Percentiles rank a stretch among this genome's conserved stretches.
Evolutionary conservation across 805 yeast genomes (phyloP).

Genomic region (Metschnikowia drakensbergensis): DNA sequence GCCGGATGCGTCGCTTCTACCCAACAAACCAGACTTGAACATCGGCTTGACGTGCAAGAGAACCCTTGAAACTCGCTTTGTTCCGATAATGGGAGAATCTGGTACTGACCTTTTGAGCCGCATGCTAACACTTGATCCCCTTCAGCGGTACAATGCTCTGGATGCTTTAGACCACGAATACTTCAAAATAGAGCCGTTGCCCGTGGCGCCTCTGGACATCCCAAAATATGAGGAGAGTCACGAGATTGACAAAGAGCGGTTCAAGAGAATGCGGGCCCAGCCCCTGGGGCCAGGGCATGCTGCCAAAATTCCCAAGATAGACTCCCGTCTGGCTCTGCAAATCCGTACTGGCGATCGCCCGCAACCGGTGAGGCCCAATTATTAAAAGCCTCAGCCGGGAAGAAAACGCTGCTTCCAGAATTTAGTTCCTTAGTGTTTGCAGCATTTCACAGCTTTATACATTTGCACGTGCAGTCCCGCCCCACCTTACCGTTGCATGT

Average conservation of each 20-base stretch:
- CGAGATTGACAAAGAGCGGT: conserved; percentile 71
- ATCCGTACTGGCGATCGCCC: conserved; percentile 1
- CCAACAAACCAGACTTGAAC: conserved; percentile 47
- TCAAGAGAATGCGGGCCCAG: conserved; percentile 38
- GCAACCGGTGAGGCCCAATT: conserved; percentile 4
- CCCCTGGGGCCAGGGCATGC: background rate
- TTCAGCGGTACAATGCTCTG: conserved; percentile 68
- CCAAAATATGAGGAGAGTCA: conserved; percentile 82
- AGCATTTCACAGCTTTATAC: too few relatives aligned
- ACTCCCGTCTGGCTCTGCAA: conserved; percentile 3
- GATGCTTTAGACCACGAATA: conserved; percentile 71
- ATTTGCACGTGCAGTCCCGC: too few relatives aligned
- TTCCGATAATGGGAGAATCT: conserved; percentile 34
- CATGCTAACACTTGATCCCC: conserved; percentile 67
- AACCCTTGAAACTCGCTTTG: conserved; percentile 49
- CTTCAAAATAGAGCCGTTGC: conserved; percentile 64
- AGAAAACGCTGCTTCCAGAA: too few relatives aligned
- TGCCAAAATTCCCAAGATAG: conserved; percentile 6
- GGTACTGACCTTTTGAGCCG: conserved; percentile 58
- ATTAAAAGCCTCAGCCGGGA: background rate
- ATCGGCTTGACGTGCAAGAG: conserved; percentile 45
- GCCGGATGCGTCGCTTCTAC: conserved; percentile 59
- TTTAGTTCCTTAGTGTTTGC: too few relatives aligned
- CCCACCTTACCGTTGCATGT: too few relatives aligned
- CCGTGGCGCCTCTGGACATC: conserved; percentile 50